Evolutionary conservation across 2,329 filamentous ascomycete genomes (phyloP), one percentile per base, ranked within the genome.

Genomic region (Colletotrichum melonis): DNA sequence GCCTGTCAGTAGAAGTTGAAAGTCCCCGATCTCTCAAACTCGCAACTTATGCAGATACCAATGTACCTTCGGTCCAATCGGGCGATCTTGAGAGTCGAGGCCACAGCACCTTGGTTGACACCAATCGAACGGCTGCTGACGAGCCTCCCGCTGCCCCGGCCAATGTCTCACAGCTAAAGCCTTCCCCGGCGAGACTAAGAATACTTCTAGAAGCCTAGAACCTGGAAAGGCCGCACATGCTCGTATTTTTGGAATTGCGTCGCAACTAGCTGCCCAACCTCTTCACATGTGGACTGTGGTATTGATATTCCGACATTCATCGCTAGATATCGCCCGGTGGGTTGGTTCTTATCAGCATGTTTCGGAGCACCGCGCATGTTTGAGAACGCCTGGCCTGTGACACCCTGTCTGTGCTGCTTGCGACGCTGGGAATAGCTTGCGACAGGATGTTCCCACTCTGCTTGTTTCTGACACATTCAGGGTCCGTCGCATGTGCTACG

Each of bases 361-460:
- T 60, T 69, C 32, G 32, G 46, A 59, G 57, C 28, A 30, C 11
- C 26, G 16, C 49, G 22, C n/a, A 32, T 35, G 56, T 66, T 24
- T 38, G 60, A 66, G 60, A 65, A 71, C 56, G 38, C 49, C 35
- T 71, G 71, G 67, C 71, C 67, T 73, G 67, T 66, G 67, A 71
- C 52, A 57, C 24, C 28, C 35, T 16, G 49, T 60, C 67, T 49
- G 56, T 71, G 71, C 67, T 63, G 22, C 9, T 16, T 71, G 56
- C 62, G 4, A 66, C 67, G 46, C 71, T 71, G 49, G 60, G 67
- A 71, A 73, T 71, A 73, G 67, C 62, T 56, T 71, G 67, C 67
- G 60, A 58, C 71, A 32, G 32, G 70, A 54, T 28, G 22, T 32
- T 71, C 28, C 35, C 35, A 66, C 67, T 66, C 67, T 57, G 28